Evolutionary conservation across 192 early-diverging fungal species (phyloP).

Genomic region (Coemansia sp.): DNA sequence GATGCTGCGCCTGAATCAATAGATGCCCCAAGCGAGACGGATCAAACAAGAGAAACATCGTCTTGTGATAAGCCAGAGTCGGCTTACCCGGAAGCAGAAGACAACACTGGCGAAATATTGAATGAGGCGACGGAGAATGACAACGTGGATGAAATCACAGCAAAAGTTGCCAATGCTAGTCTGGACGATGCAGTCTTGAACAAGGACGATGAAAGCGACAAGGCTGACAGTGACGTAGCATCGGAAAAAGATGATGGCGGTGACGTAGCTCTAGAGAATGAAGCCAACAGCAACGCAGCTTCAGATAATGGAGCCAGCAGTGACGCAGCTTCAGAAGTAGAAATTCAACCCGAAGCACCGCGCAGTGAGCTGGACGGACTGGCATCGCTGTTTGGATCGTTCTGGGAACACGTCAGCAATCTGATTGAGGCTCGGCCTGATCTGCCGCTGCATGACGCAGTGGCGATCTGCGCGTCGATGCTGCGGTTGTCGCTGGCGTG

Average conservation of each 20-base stretch:
- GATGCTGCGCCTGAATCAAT: background rate
- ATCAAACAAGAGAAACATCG: background rate
- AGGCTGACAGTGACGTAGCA: background rate
- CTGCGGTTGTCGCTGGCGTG: conserved; percentile 87
- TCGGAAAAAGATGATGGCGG: background rate
- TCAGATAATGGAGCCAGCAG: too few relatives aligned
- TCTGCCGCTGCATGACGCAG: conserved; percentile 88
- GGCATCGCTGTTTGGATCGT: conserved; percentile 83
- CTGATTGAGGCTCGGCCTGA: conserved; percentile 91
- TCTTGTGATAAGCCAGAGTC: background rate
- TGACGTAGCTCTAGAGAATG: background rate
- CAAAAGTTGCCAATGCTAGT: background rate
- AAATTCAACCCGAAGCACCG: background rate
- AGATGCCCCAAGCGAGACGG: background rate
- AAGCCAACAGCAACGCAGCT: too few relatives aligned
- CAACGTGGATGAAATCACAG: background rate
- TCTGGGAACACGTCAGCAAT: conserved; percentile 93
- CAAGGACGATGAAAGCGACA: background rate
- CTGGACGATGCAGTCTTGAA: background rate
- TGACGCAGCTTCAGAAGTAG: too few relatives aligned
- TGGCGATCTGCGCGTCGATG: conserved; percentile 83
- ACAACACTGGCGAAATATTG: background rate
- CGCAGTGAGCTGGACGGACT: conserved; percentile 27
- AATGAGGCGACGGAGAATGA: background rate
- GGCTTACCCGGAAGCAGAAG: background rate